Percentiles rank a stretch among this genome's conserved stretches.
These are phyloP conservation scores for Cardamine chenopodiifolia DNA, from an alignment of 345 rosid species.

Conservation along the genomic window DNA sequence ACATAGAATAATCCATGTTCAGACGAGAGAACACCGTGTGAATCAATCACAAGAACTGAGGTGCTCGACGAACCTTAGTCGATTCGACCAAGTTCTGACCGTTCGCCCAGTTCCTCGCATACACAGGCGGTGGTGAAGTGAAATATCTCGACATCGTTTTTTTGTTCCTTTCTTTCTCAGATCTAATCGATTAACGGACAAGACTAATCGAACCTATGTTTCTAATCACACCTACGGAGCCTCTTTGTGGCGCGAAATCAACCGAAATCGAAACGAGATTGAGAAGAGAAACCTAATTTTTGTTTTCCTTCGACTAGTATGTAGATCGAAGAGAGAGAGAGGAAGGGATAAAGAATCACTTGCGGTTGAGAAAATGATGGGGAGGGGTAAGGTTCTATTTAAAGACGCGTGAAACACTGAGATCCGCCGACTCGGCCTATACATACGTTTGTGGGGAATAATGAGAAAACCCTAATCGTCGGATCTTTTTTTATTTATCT, in stretches of 20 bases:
- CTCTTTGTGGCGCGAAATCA: conserved; percentile 28
- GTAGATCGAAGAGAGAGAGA: not conserved
- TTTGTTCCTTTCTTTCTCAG: not conserved
- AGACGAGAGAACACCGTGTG: conserved; percentile 8
- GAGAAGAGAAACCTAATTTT: conserved; percentile 5
- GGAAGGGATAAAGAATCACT: not conserved
- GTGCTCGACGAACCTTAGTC: conserved; percentile 72
- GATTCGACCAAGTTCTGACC: conserved; percentile 57
- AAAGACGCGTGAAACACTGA: conserved; percentile 46
- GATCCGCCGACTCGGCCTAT: conserved; percentile 46
- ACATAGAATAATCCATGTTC: conserved; percentile 30
- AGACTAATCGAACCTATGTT: conserved; percentile 25
- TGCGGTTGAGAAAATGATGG: conserved; percentile 10
- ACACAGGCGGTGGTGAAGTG: conserved; percentile 53
- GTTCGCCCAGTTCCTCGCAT: conserved; percentile 50
- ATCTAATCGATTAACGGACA: conserved; percentile 18
- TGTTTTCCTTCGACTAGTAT: not conserved
- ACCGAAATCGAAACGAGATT: not conserved
- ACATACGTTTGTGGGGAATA: conserved; percentile 13
- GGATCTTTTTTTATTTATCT: not conserved
- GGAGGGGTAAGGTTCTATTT: conserved; percentile 30
- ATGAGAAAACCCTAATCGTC: conserved; percentile 35
- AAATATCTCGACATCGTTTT: conserved; percentile 61
- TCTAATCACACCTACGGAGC: conserved; percentile 9
- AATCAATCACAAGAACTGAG: conserved; percentile 40